Evolutionary conservation across 768 basidiomycete genomes (phyloP).

Genomic region (Kwoniella pini): DNA sequence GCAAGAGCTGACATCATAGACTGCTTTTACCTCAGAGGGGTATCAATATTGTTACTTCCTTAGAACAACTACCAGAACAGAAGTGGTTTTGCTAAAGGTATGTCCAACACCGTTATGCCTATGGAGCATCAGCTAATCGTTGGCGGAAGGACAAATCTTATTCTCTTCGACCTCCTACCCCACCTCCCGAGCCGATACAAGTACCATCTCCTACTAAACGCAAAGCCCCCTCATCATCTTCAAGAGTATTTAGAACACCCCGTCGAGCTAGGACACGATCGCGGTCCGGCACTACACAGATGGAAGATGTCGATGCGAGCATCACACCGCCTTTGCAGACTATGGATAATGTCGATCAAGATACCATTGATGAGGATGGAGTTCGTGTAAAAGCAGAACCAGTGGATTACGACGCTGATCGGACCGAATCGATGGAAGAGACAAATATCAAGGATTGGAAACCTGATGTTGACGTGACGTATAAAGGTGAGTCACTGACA

Average conservation of each 20-base stretch:
- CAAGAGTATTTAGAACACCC: conserved; percentile 8
- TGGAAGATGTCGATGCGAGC: not conserved
- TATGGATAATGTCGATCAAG: not conserved
- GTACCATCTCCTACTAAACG: conserved; percentile 15
- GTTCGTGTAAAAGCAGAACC: conserved; percentile 24
- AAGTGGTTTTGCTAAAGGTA: conserved; percentile 80
- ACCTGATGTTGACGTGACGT: conserved; percentile 47
- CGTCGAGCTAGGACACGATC: conserved; percentile 10
- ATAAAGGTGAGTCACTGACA: conserved; percentile 39
- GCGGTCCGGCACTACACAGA: conserved; percentile 16
- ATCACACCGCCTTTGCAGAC: conserved; percentile 11
- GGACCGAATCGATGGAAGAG: conserved; percentile 23
- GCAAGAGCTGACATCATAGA: no score
- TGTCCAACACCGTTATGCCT: conserved; percentile 10
- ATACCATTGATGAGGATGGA: conserved; percentile 12
- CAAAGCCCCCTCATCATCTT: conserved; percentile 15
- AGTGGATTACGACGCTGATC: conserved; percentile 28
- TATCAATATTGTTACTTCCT: conserved; percentile 93
- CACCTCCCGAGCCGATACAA: conserved; percentile 5
- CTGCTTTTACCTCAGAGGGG: conserved; percentile 63
- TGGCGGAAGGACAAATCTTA: conserved; percentile 34
- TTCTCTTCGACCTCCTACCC: conserved; percentile 38
- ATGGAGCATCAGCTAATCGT: conserved; percentile 1
- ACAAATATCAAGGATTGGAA: conserved; percentile 49
- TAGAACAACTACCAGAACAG: conserved; percentile 71